Evolutionary conservation across 2,329 filamentous ascomycete genomes (phyloP), one percentile per base, ranked within the genome.

Genomic region (Fusarium sp.): DNA sequence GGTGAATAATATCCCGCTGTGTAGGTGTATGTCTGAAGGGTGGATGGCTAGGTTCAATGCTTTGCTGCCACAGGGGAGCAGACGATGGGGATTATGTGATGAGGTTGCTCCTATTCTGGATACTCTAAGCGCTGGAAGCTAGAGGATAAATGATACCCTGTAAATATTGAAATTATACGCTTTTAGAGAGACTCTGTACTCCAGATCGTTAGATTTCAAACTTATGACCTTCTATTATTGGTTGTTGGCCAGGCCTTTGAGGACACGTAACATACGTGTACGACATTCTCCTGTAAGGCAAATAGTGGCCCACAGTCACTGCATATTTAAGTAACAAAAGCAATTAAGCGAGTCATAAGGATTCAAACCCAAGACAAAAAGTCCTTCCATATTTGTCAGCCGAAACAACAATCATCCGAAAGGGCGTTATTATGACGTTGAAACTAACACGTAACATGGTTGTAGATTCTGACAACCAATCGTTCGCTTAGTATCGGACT

Each of bases 1-100:
- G 0, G 43, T 79, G n/a, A 69, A 76, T 5, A 71, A 74, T 3
- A 73, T 79, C 11, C 68, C 73, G 7, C 40, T 80, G 2, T 80
- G 78, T 41, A 64, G 63, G 20, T 79, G 77, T 56, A 73, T 75
- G 2, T 51, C 50, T 0, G 63, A 67, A 13, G 68, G 71, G 0
- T 76, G 74, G 74, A 71, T 75, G 70, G 61, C 63, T 8, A 65
- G 74, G 3, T 76, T 74, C 2, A 63, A 67, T 9, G 62, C 65
- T 0, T 47, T 66, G 19, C 50, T 76, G 19, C 65, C 67, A 2
- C 58, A 60, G 32, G 72, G 71, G 3, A 59, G 19, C 3, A 60
- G 66, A 3, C 55, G 48, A 14, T 76, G 74, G 74, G 71, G 67
- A 8, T 10, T 74, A 11, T 50, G 62, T 39, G 55, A 67, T 35